Percentiles rank a stretch among this genome's conserved stretches.
These are phyloP conservation scores for Pseudoperonospora humuli DNA, from an alignment of 352 stramenopile species.

Conservation along the genomic window DNA sequence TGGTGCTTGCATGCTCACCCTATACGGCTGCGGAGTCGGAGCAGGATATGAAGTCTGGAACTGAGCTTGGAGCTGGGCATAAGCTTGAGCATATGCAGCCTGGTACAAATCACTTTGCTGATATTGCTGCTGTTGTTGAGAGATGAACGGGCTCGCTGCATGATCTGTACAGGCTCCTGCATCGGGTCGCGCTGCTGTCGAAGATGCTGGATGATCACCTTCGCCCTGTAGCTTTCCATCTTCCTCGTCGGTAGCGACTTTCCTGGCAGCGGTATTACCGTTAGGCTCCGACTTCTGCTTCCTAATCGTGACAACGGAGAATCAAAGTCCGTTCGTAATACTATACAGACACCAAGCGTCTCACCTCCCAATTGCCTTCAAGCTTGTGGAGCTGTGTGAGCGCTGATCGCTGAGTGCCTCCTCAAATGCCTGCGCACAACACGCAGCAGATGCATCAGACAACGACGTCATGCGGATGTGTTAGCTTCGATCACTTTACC, in stretches of 20 bases:
- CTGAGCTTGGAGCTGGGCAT: conserved; percentile 54
- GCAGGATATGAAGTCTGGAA: conserved; percentile 31
- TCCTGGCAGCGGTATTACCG: conserved; percentile 19
- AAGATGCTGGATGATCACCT: not conserved
- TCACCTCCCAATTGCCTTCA: conserved; percentile 12
- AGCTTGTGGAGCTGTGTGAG: conserved; percentile 9
- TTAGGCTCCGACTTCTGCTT: conserved; percentile 16
- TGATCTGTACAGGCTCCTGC: not conserved
- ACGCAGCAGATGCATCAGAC: conserved; percentile 6
- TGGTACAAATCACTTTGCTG: conserved; percentile 48
- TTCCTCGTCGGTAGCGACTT: conserved; percentile 10
- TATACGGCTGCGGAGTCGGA: conserved; percentile 15
- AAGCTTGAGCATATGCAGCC: conserved; percentile 57
- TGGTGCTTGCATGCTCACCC: conserved; percentile 9
- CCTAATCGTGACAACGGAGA: conserved; percentile 7
- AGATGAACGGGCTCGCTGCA: conserved; percentile 6
- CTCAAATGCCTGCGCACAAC: conserved; percentile 53
- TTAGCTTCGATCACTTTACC: conserved; percentile 22
- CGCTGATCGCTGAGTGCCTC: conserved; percentile 48
- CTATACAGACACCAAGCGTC: not conserved
- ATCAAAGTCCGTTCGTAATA: conserved; percentile 7
- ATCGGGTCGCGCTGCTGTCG: conserved; percentile 9
- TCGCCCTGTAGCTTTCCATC: conserved; percentile 8
- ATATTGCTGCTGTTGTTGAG: conserved; percentile 9
- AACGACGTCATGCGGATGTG: not conserved